Evolutionary conservation across 164 flowering plant species (phyloP).

Genomic region (Nelumbo lutea): DNA sequence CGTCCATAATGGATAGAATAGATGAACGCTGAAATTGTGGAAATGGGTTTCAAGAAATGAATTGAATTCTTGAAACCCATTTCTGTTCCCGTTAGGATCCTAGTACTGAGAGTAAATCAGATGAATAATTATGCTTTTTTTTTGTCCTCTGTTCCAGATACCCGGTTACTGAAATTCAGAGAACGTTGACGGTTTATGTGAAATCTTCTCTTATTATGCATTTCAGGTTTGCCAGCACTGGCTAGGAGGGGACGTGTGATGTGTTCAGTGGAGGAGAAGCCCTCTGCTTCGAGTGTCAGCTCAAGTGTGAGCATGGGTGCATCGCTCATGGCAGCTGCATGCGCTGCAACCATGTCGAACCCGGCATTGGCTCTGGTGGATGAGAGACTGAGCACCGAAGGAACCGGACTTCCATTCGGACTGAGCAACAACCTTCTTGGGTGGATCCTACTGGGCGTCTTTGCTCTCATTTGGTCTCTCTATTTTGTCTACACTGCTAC

Average conservation of each 20-base stretch:
- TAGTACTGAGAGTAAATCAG: no score
- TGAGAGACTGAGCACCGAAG: constrained; percentile 93
- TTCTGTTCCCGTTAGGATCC: no score
- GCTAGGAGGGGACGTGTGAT: constrained; percentile 37
- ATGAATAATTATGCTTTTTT: no score
- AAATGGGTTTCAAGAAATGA: no score
- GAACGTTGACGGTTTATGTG: no score
- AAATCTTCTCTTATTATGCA: neutral
- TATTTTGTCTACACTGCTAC: constrained; percentile 54
- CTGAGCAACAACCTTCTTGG: constrained; percentile 88
- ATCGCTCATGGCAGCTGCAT: constrained; percentile 41
- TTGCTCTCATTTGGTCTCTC: constrained; percentile 81
- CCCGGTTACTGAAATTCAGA: no score
- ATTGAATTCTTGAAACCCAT: no score
- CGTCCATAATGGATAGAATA: no score
- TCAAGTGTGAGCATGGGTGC: constrained; percentile 31
- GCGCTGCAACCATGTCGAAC: constrained; percentile 36
- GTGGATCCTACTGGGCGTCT: constrained; percentile 90
- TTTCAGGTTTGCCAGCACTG: constrained; percentile 44
- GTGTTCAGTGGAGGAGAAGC: constrained; percentile 40
- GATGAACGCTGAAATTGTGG: no score
- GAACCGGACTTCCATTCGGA: constrained; percentile 90
- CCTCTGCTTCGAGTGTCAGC: constrained; percentile 3
- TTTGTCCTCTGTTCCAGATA: no score
- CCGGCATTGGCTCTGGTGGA: constrained; percentile 80